These are phyloP conservation scores for Singerocomus inundabilis DNA, from an alignment of 1,284 basidiomycete genomes.

Conservation along the genomic window DNA sequence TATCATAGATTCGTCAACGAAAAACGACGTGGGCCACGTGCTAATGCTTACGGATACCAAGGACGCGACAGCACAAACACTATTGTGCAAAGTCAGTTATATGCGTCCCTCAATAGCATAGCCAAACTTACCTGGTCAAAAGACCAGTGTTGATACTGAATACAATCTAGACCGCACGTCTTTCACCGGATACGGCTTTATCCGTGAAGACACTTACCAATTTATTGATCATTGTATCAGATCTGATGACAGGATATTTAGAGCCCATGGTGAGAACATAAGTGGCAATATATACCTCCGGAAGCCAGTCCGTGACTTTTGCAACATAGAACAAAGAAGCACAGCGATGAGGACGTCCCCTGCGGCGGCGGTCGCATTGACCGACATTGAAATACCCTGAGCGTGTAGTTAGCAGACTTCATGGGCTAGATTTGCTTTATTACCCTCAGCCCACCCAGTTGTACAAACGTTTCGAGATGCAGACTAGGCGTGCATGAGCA, in stretches of 20 bases:
- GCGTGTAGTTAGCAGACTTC: slow-evolving; percentile 1
- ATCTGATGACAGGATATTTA: slow-evolving; percentile 29
- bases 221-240: slow-evolving; percentile 45
- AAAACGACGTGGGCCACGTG: too few species aligned
- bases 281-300: slow-evolving; percentile 35
- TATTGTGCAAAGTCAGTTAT: slow-evolving; percentile 13
- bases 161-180: slow-evolving; percentile 34
- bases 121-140: slow-evolving; percentile 30
- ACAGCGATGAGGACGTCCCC: slow-evolving; percentile 56
- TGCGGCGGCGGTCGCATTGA: slow-evolving; percentile 54
- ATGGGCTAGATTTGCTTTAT: not conserved
- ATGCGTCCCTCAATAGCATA: not conserved
- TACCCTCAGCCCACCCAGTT: slow-evolving; percentile 38
- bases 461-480: slow-evolving; percentile 38
- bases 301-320: slow-evolving; percentile 57
- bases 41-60: too few species aligned
- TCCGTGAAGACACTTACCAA: slow-evolving; percentile 32
- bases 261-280: not conserved
- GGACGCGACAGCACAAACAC: slow-evolving; percentile 28
- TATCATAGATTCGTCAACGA: slow-evolving; percentile 4
- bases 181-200: not conserved
- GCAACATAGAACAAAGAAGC: slow-evolving; percentile 50
- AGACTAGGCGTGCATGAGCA: slow-evolving; percentile 22
- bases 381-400: slow-evolving; percentile 43
- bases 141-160: slow-evolving; percentile 52